Percentiles rank a stretch among this genome's conserved stretches.
These are phyloP conservation scores for Candida ipomoeae DNA, from an alignment of 805 yeast species.

Conservation along the genomic window DNA sequence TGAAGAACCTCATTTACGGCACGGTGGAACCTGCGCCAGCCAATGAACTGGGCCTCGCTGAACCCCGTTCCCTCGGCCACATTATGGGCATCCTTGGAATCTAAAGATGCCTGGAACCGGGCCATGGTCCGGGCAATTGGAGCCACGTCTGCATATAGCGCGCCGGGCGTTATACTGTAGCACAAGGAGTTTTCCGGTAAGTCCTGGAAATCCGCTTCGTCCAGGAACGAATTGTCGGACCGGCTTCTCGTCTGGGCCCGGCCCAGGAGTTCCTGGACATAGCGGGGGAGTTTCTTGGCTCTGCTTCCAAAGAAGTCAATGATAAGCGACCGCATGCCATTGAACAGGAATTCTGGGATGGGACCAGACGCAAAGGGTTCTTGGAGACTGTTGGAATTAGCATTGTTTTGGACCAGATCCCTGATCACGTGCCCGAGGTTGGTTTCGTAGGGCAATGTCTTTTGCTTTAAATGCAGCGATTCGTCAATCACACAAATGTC, in stretches of 20 bases:
- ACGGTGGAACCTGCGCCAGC: conserved; percentile 35
- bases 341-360: neutral
- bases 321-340: conserved; percentile 10
- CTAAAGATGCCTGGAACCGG: conserved; percentile 27
- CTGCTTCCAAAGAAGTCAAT: conserved; percentile 31
- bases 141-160: conserved; percentile 30
- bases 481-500: conserved; percentile 34
- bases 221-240: conserved; percentile 7
- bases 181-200: conserved; percentile 34
- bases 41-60: conserved; percentile 26
- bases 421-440: conserved; percentile 24
- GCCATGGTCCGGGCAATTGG: conserved; percentile 34
- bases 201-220: conserved; percentile 22
- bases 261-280: conserved; percentile 22
- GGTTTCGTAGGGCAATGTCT: conserved; percentile 37
- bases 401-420: neutral
- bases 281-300: conserved; percentile 30
- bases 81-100: conserved; percentile 19
- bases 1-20: conserved; percentile 13
- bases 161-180: conserved; percentile 20
- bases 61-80: conserved; percentile 7
- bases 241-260: conserved; percentile 21
- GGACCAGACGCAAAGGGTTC: no score
- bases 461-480: conserved; percentile 23
- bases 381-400: no score